Percentiles rank a stretch among this genome's conserved stretches.
phyloP scores from a whole-genome alignment of 192 early-diverging fungal genomes.

The Dimargaris verticillata region DNA sequence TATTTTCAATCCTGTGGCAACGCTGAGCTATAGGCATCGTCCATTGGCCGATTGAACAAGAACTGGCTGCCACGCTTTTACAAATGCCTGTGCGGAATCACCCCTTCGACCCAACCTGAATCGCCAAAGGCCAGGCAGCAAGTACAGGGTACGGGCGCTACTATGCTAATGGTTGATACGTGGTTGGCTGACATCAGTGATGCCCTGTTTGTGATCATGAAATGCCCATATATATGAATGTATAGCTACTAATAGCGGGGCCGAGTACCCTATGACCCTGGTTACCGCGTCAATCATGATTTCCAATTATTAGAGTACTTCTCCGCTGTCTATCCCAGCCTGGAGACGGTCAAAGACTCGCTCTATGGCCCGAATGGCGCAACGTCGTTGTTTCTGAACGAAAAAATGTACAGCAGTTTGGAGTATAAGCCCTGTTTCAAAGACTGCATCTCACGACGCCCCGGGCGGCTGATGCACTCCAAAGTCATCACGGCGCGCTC shows the following conservation, averaged over 20 bases:
- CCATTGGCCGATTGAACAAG: no score
- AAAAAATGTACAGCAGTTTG: neutral
- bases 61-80: no score
- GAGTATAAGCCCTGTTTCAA: neutral
- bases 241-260: neutral
- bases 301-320: neutral
- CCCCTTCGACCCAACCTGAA: no score
- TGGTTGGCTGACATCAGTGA: neutral
- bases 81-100: no score
- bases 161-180: neutral
- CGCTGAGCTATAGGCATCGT: no score
- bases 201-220: neutral
- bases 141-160: neutral
- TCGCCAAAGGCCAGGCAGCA: no score
- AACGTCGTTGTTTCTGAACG: neutral
- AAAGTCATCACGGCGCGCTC: conserved; percentile 2
- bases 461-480: conserved; percentile 6
- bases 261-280: neutral
- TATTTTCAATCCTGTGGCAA: no score
- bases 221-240: neutral
- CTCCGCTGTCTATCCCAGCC: neutral
- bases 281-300: neutral
- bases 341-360: conserved; percentile 7
- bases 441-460: neutral
- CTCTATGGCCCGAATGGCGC: neutral